Percentiles rank a stretch among this genome's conserved stretches.
These are phyloP conservation scores for Fonsecaea monophora DNA, from an alignment of 2,329 filamentous ascomycete species.

Conservation along the genomic window DNA sequence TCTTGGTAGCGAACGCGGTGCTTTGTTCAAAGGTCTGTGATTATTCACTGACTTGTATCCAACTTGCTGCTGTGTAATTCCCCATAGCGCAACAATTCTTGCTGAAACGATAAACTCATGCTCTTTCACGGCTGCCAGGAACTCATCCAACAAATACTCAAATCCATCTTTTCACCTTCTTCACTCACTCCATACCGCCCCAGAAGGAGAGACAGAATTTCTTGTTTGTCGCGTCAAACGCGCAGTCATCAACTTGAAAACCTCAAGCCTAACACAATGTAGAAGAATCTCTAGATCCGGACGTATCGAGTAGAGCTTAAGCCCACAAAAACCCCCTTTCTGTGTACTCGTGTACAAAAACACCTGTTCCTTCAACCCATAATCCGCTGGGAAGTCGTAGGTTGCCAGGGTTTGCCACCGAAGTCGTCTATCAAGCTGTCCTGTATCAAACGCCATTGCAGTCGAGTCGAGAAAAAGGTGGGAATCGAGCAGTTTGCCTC, in stretches of 20 bases:
- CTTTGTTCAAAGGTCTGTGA: not conserved
- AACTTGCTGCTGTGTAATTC: not conserved
- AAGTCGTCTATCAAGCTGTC: slow-evolving; percentile 19
- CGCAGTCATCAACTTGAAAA: not conserved
- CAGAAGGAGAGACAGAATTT: not conserved
- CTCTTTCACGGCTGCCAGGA: not conserved
- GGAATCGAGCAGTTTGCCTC: not conserved
- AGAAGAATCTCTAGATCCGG: not conserved
- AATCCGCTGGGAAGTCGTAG: slow-evolving; percentile 7
- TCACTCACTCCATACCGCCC: not conserved
- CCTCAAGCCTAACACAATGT: slow-evolving; percentile 3
- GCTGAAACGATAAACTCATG: slow-evolving; percentile 5
- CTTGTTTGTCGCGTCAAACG: not conserved
- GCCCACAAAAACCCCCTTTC: not conserved
- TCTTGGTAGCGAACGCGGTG: not conserved
- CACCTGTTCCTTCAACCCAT: slow-evolving; percentile 1
- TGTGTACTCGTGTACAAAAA: slow-evolving; percentile 10
- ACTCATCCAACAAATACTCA: slow-evolving; percentile 3
- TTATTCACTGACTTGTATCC: slow-evolving; percentile 1
- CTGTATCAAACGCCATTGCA: slow-evolving; percentile 14
- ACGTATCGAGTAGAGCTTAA: not conserved
- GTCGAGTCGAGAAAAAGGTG: slow-evolving; percentile 8
- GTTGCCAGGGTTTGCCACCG: slow-evolving; percentile 1
- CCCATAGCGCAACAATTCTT: not conserved
- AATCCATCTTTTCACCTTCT: not conserved